These are phyloP conservation scores for Nadsonia fulvescens DNA, from an alignment of 805 yeast genomes.

Conservation along the genomic window DNA sequence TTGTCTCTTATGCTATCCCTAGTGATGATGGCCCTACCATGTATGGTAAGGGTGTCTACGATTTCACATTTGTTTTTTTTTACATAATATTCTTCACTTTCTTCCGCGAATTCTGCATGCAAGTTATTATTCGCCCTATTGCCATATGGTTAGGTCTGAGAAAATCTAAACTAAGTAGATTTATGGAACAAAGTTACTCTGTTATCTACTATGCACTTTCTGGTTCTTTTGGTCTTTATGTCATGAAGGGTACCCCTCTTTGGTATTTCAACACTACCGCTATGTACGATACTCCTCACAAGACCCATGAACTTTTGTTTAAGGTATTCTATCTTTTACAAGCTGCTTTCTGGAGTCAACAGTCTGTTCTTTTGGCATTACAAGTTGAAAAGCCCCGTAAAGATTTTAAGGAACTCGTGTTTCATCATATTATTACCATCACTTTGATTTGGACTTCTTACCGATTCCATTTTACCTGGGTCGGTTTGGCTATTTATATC, in stretches of 20 bases:
- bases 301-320: constrained; percentile 45
- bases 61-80: constrained; percentile 59
- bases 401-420: constrained; percentile 77
- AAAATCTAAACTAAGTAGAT: constrained; percentile 49
- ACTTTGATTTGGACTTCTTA: constrained; percentile 74
- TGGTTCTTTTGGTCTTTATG: constrained; percentile 77
- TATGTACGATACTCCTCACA: constrained; percentile 71
- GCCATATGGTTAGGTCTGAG: constrained; percentile 37
- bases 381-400: constrained; percentile 91
- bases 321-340: constrained; percentile 77
- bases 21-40: constrained; percentile 25
- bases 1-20: constrained; percentile 47
- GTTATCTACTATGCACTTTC: constrained; percentile 61
- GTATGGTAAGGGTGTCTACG: constrained; percentile 80
- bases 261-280: constrained; percentile 82
- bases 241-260: constrained; percentile 67
- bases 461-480: constrained; percentile 89
- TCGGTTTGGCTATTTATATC: constrained; percentile 77
- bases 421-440: constrained; percentile 87
- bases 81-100: constrained; percentile 82
- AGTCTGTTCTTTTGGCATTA: constrained; percentile 61
- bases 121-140: constrained; percentile 54
- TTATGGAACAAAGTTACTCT: constrained; percentile 85
- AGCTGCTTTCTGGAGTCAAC: constrained; percentile 97
- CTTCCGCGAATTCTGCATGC: constrained; percentile 81